Conservation (phyloP, 208 protist genomes). For the Trypanosoma boissoni region DNA sequence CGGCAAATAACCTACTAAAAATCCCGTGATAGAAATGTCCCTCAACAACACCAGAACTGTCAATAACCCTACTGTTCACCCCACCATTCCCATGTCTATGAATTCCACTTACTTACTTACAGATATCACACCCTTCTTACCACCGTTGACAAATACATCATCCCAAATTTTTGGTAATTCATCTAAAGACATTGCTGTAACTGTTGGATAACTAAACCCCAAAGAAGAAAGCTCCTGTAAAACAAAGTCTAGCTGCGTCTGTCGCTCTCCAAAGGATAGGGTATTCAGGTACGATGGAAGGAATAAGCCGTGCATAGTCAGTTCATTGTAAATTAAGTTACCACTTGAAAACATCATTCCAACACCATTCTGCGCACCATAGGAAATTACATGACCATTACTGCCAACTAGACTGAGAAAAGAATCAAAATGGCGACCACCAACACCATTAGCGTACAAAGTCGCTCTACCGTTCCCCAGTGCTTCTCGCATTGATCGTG, state of each 20-base stretch:
- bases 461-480: slow-evolving; percentile 36
- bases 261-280: slow-evolving; percentile 46
- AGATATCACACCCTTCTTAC: slow-evolving; percentile 59
- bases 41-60: too few species aligned
- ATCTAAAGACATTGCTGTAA: slow-evolving; percentile 42
- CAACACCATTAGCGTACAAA: slow-evolving; percentile 71
- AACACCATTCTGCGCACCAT: slow-evolving; percentile 73
- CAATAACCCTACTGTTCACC: not conserved
- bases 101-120: slow-evolving; percentile 18
- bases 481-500: slow-evolving; percentile 38
- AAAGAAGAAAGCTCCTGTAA: slow-evolving; percentile 35
- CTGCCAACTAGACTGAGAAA: slow-evolving; percentile 59
- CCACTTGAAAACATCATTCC: slow-evolving; percentile 64
- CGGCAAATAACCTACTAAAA: too few species aligned
- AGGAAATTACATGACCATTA: slow-evolving; percentile 59
- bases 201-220: slow-evolving; percentile 50
- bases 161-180: slow-evolving; percentile 72
- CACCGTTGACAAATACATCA: slow-evolving; percentile 63
- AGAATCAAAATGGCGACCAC: slow-evolving; percentile 61
- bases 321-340: slow-evolving; percentile 68
- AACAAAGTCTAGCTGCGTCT: slow-evolving; percentile 67
- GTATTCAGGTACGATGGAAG: slow-evolving; percentile 43
- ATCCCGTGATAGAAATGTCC: too few species aligned
- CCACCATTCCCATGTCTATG: too few species aligned
- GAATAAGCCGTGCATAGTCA: slow-evolving; percentile 71